These are phyloP conservation scores for Didymella exigua DNA, from an alignment of 2,329 filamentous ascomycete genomes.

Conservation along the genomic window DNA sequence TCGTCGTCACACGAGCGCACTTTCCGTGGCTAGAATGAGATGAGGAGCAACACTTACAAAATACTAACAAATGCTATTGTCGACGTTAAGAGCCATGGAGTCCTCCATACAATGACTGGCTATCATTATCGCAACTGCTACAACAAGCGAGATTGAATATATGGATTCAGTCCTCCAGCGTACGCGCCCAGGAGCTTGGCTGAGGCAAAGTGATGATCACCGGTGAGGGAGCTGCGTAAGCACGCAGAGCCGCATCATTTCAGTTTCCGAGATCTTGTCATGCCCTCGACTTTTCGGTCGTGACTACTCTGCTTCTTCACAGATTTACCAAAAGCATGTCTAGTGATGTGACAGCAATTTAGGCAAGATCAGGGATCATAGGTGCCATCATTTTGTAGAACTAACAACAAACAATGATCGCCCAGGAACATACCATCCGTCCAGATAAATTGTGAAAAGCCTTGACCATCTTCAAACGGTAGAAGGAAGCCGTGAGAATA, in stretches of 20 bases:
- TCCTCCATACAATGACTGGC: background rate
- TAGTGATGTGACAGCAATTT: no score
- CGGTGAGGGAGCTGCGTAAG: conserved; percentile 1
- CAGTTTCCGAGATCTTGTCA: background rate
- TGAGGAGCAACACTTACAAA: background rate
- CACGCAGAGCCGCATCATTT: background rate
- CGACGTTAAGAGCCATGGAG: background rate
- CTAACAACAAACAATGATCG: no score
- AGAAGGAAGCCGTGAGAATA: no score
- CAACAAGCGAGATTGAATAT: background rate
- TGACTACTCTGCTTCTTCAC: background rate
- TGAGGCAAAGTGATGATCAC: background rate
- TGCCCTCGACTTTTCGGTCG: background rate
- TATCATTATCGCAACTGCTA: background rate
- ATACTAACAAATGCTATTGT: background rate
- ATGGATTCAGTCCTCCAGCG: background rate
- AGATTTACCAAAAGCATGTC: background rate
- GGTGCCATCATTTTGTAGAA: no score
- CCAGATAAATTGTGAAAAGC: no score
- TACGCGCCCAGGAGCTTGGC: background rate
- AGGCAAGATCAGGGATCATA: no score
- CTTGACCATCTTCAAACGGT: no score
- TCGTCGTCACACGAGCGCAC: background rate
- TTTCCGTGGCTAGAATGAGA: no score
- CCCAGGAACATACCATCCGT: no score